Evolutionary conservation across 2,329 filamentous ascomycete genomes (phyloP), one percentile per base, ranked within the genome.

Genomic region (Ceratocystis albifundus): DNA sequence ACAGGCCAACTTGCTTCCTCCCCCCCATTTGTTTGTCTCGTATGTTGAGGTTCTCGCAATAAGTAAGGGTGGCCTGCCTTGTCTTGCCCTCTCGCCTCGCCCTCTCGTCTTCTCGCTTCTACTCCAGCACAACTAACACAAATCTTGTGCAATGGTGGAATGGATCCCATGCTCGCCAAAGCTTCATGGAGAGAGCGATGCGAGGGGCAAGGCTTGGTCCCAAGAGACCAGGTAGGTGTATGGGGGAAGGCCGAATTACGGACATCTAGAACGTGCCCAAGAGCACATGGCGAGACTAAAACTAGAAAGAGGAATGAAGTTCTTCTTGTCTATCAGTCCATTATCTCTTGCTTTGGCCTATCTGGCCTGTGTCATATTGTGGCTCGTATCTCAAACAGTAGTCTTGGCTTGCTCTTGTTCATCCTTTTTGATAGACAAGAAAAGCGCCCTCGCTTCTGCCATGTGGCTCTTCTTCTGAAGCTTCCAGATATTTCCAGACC

Each of bases 1-100:
- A 61, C 25, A n/a, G 55, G 55, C 28, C 25, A 61, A 8, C 55
- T 22, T 61, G 25, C 36, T 61, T 61, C 32, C 25, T 59, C 53
- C 25, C 25, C 53, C 25, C 25, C 17, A 17, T 59, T 59, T 6
- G 7, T 32, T 32, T 25, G 20, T 48, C 20, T 20, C 20, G 7
- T 22, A 20, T 50, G 20, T 50, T 8, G 46, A 41, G 36, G 36
- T 41, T 41, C 36, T 12, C 7, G 7, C 22, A 25, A 22, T 25
- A 41, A 41, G 5, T 25, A 41, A 41, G 5, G 3, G 46, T 50
- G 20, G 46, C 20, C 1, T 8, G 46, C 22, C 46, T 22, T 7
- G n/a, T 20, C 22, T 50, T 8, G 8, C 45, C 20, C 45, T 48
- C 20, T 20, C 20, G 17, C 20, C 25, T 59, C 53, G 32, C 32